These are phyloP conservation scores for Penicillium rolfsii DNA, from an alignment of 2,329 filamentous ascomycete species.

Conservation along the genomic window DNA sequence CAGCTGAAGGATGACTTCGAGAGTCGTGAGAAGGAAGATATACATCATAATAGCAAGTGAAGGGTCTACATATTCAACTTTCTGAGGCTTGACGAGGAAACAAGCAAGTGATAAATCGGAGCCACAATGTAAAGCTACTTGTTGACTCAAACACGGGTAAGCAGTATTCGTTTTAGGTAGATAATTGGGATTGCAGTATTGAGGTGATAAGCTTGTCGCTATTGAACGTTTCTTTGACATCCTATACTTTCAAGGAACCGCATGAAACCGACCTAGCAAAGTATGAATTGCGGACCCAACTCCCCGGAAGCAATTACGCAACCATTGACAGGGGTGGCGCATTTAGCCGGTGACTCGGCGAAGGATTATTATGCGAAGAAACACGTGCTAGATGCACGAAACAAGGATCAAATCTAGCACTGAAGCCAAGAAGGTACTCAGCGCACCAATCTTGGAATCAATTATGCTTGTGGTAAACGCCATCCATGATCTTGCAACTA, in stretches of 20 bases:
- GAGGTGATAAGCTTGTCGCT: background rate
- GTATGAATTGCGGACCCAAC: background rate
- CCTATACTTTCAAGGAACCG: background rate
- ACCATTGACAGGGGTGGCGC: background rate
- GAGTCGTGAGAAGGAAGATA: background rate
- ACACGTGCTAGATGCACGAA: background rate
- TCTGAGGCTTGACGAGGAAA: background rate
- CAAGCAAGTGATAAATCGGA: background rate
- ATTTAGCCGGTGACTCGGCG: background rate
- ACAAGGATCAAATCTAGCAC: background rate
- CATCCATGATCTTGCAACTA: too few relatives aligned
- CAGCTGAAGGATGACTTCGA: conserved; percentile 1
- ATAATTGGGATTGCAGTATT: background rate
- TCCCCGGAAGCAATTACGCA: background rate
- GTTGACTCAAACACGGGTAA: background rate
- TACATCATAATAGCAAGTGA: background rate
- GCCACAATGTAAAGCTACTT: background rate
- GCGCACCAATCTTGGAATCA: too few relatives aligned
- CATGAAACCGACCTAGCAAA: background rate
- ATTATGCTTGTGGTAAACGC: too few relatives aligned
- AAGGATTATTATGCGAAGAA: background rate
- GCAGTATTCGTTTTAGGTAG: background rate
- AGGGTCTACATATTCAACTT: background rate
- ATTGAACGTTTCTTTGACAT: background rate
- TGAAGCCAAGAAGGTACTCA: background rate